Conservation (phyloP, 345 rosid species). For the Anacardium occidentale region DNA sequence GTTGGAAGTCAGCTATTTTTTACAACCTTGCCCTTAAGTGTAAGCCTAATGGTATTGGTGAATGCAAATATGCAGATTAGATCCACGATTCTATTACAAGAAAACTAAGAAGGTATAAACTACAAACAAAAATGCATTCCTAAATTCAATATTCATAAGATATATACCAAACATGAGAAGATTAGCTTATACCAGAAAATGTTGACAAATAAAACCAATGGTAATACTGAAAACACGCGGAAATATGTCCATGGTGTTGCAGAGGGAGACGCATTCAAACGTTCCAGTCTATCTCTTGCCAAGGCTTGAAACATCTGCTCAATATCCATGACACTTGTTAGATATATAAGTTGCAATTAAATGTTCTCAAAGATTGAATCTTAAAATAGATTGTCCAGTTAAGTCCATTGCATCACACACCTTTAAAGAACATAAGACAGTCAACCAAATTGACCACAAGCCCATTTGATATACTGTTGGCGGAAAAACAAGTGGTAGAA, state of each 20-base stretch:
- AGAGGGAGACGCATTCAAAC: constrained; percentile 93
- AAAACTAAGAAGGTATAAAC: neutral
- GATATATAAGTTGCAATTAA: neutral
- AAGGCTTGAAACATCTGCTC: constrained; percentile 96
- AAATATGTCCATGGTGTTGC: constrained; percentile 84
- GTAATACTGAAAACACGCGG: constrained; percentile 78
- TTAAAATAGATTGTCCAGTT: constrained; percentile 19
- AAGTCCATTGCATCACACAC: constrained; percentile 32
- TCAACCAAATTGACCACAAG: constrained; percentile 89
- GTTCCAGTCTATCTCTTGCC: constrained; percentile 96
- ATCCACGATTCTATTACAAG: neutral
- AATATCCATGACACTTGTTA: constrained; percentile 16
- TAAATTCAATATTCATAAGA: neutral
- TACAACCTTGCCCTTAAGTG: neutral
- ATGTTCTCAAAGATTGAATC: constrained; percentile 13
- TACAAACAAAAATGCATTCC: too few species aligned
- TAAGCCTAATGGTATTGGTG: neutral
- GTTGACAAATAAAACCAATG: constrained; percentile 72
- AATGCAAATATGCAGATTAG: neutral
- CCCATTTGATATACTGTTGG: constrained; percentile 76
- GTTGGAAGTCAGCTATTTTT: constrained; percentile 3
- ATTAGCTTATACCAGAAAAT: constrained; percentile 62
- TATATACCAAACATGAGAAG: constrained; percentile 16
- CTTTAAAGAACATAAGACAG: constrained; percentile 82
- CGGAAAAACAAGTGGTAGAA: constrained; percentile 89